Evolutionary conservation across 306 rosid genomes (phyloP).

Genomic region (Pueraria montana): DNA sequence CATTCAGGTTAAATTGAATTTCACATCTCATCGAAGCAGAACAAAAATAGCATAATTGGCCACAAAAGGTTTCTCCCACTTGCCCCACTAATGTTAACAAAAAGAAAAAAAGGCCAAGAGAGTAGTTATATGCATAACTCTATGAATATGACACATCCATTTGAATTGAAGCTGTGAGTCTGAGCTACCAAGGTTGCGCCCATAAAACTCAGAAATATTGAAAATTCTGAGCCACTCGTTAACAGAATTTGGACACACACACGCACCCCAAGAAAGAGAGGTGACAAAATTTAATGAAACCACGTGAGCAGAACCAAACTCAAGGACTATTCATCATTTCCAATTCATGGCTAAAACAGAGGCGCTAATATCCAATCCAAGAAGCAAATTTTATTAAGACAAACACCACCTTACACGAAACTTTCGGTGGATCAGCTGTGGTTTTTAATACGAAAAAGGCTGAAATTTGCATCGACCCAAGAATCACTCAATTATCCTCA

Average conservation of each 20-base stretch:
- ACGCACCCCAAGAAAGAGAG: not conserved
- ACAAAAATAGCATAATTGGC: not conserved
- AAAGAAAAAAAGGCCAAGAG: not conserved
- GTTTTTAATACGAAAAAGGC: conserved; percentile 23
- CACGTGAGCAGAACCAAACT: conserved; percentile 38
- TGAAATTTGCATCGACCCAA: conserved; percentile 38
- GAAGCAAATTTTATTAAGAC: conserved; percentile 11
- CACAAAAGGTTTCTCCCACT: not conserved
- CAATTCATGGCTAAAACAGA: conserved; percentile 31
- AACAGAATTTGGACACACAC: not conserved
- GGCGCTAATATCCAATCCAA: conserved; percentile 6
- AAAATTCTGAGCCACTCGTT: conserved; percentile 29
- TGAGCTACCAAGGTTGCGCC: not conserved
- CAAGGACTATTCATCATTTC: not conserved
- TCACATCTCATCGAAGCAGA: not conserved
- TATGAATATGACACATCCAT: not conserved
- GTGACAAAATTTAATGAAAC: conserved; percentile 33
- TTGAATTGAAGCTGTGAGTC: conserved; percentile 40
- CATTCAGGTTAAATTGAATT: not conserved
- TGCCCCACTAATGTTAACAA: not conserved
- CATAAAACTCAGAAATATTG: not conserved
- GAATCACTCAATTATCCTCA: conserved; percentile 15
- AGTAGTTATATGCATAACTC: not conserved
- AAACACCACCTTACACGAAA: conserved; percentile 44
- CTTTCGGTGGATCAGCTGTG: conserved; percentile 20